phyloP scores from a whole-genome alignment of 2,329 filamentous ascomycete species.

The Cercospora sp. region DNA sequence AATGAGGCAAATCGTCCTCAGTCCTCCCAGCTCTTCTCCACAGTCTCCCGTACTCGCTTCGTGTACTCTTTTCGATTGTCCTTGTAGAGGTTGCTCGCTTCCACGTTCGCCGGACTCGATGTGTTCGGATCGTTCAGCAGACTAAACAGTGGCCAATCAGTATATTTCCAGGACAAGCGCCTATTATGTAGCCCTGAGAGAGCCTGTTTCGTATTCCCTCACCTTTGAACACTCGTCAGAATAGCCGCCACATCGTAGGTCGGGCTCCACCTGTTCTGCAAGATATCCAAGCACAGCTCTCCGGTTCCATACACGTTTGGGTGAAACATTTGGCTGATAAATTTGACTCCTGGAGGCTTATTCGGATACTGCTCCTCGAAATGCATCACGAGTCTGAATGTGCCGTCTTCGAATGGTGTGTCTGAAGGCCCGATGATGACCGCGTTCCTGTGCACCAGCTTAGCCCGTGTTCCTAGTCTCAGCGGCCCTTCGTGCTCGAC shows the following conservation, averaged over 20 bases:
- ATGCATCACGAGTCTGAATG: conserved; percentile 96
- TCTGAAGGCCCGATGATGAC: conserved; percentile 97
- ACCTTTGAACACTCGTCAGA: conserved; percentile 97
- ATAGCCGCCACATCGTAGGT: conserved; percentile 98
- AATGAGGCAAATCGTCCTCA: conserved; percentile 8
- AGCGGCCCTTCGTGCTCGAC: neutral
- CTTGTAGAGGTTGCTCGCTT: conserved; percentile 97
- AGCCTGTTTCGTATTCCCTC: conserved; percentile 20
- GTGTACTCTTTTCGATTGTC: conserved; percentile 96
- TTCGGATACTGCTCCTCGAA: conserved; percentile 99
- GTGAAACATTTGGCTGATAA: conserved; percentile 99
- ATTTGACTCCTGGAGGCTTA: conserved; percentile 96
- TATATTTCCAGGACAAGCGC: neutral
- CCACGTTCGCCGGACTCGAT: conserved; percentile 95
- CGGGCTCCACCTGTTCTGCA: conserved; percentile 97
- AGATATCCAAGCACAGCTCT: conserved; percentile 91
- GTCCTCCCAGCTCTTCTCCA: conserved; percentile 99
- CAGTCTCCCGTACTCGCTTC: conserved; percentile 91
- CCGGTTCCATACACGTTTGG: conserved; percentile 97
- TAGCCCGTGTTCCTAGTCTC: conserved; percentile 7
- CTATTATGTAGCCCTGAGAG: neutral
- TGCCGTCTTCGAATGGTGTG: conserved; percentile 97
- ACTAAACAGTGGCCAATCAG: conserved; percentile 52
- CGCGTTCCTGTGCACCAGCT: conserved; percentile 70
- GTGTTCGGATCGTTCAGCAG: conserved; percentile 97